phyloP scores from a whole-genome alignment of 1,284 basidiomycete species.

The Cryptococcus jaspeensis region DNA sequence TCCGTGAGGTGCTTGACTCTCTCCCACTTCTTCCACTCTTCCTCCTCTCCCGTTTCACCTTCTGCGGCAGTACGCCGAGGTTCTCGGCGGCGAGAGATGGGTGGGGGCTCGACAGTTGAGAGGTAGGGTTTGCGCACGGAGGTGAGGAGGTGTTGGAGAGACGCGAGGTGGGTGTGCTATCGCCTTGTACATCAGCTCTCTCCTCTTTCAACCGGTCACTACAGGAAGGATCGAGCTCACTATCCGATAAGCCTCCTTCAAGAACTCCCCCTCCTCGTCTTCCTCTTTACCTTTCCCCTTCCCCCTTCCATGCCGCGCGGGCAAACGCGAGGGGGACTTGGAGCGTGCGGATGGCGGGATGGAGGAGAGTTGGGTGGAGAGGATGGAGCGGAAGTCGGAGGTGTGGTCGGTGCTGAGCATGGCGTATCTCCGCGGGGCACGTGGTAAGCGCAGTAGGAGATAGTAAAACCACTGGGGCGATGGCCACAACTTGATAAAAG shows the following conservation, averaged over 20 bases:
- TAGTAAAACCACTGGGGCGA: too few relatives aligned
- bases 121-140: conserved; percentile 49
- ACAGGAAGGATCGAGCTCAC: conserved; percentile 25
- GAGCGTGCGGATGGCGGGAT: conserved; percentile 10
- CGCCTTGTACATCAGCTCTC: not conserved
- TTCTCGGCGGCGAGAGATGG: conserved; percentile 23
- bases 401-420: conserved; percentile 15
- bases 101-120: conserved; percentile 37
- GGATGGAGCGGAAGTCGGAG: conserved; percentile 12
- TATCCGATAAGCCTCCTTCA: conserved; percentile 50
- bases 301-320: not conserved
- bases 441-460: too few relatives aligned
- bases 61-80: conserved; percentile 1
- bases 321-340: conserved; percentile 14
- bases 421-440: too few relatives aligned
- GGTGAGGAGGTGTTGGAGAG: conserved; percentile 33
- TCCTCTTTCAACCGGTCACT: not conserved
- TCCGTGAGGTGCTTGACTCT: conserved; percentile 55
- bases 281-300: conserved; percentile 23
- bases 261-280: conserved; percentile 39
- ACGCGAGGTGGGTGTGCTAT: conserved; percentile 45
- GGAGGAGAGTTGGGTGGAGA: conserved; percentile 16
- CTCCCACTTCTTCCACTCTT: conserved; percentile 40
- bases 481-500: too few relatives aligned
- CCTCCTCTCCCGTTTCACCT: conserved; percentile 17